Percentiles rank a stretch among this genome's conserved stretches.
Evolutionary conservation across 1,284 basidiomycete species (phyloP).

Genomic region (Ustilago crameri): DNA sequence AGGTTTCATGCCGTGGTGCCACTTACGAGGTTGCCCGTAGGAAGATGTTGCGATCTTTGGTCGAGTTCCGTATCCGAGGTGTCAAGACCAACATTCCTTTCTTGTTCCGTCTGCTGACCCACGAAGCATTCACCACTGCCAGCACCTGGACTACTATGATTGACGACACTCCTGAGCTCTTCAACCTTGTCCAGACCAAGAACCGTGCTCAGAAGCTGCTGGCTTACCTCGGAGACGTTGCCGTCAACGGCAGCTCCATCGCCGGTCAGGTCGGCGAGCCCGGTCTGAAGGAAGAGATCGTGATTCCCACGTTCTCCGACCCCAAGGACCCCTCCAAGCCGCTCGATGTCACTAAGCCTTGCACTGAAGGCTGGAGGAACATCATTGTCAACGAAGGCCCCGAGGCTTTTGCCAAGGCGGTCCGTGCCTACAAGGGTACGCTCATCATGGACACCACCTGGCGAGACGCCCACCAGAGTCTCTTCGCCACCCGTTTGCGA

Average conservation of each 20-base stretch:
- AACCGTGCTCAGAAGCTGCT: conserved; percentile 98
- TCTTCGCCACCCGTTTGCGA: conserved; percentile 94
- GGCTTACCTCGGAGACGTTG: conserved; percentile 95
- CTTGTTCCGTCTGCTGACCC: conserved; percentile 97
- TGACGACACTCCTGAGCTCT: conserved; percentile 97
- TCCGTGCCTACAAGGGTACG: conserved; percentile 93
- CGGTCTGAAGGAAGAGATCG: conserved; percentile 89
- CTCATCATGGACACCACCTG: conserved; percentile 82
- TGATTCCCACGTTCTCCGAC: conserved; percentile 83
- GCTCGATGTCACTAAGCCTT: conserved; percentile 84
- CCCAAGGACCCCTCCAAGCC: conserved; percentile 78
- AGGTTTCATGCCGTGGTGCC: conserved; percentile 93
- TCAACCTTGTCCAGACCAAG: conserved; percentile 96
- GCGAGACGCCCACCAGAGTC: conserved; percentile 98
- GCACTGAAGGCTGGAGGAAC: conserved; percentile 93
- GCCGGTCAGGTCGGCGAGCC: conserved; percentile 93
- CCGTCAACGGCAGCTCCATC: conserved; percentile 98
- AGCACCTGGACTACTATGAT: conserved; percentile 91
- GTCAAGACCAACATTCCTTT: conserved; percentile 98
- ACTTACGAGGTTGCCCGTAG: conserved; percentile 98
- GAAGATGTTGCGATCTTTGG: conserved; percentile 98
- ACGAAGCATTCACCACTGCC: conserved; percentile 93
- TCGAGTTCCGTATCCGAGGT: conserved; percentile 99
- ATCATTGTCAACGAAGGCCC: conserved; percentile 98
- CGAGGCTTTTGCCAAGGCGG: conserved; percentile 97